Conservation (phyloP, 1,139 yeast genomes). For the Lodderomyces elongisporus region DNA sequence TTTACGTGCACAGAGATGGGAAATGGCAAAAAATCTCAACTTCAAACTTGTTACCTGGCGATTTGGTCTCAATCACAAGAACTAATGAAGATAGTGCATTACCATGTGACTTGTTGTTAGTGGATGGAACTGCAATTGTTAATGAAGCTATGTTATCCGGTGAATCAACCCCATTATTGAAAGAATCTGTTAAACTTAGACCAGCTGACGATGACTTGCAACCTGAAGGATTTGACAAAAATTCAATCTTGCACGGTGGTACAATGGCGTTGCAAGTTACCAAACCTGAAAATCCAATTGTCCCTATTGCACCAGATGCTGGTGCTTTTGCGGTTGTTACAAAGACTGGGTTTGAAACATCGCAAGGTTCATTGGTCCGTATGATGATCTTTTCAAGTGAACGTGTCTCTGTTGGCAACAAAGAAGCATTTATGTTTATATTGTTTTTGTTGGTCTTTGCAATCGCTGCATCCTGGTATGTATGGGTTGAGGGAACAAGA, state of each 20-base stretch:
- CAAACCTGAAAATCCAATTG: conserved; percentile 46
- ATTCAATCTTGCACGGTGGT: conserved; percentile 91
- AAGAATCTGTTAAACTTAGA: conserved; percentile 84
- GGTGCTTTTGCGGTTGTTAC: conserved; percentile 91
- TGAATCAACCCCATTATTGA: conserved; percentile 93
- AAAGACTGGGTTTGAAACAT: conserved; percentile 95
- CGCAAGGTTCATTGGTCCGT: conserved; percentile 96
- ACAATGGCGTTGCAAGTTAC: conserved; percentile 94
- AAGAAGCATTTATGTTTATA: conserved; percentile 89
- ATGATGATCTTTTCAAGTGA: conserved; percentile 97
- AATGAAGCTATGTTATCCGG: conserved; percentile 99
- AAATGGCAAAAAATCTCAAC: conserved; percentile 72
- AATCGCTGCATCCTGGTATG: conserved; percentile 94
- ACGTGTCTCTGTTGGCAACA: conserved; percentile 93
- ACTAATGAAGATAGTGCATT: conserved; percentile 87
- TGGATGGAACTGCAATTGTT: conserved; percentile 88
- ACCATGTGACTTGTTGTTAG: conserved; percentile 88
- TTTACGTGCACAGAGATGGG: conserved; percentile 66
- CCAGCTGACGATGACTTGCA: conserved; percentile 65
- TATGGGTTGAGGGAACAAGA: conserved; percentile 95
- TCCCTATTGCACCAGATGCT: conserved; percentile 71
- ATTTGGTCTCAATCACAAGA: conserved; percentile 80
- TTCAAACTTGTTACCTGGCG: conserved; percentile 83
- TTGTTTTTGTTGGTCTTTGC: conserved; percentile 87
- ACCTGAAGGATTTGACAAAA: conserved; percentile 81